phyloP scores from a whole-genome alignment of 495 filamentous ascomycete species.

The Xylaria sp. region DNA sequence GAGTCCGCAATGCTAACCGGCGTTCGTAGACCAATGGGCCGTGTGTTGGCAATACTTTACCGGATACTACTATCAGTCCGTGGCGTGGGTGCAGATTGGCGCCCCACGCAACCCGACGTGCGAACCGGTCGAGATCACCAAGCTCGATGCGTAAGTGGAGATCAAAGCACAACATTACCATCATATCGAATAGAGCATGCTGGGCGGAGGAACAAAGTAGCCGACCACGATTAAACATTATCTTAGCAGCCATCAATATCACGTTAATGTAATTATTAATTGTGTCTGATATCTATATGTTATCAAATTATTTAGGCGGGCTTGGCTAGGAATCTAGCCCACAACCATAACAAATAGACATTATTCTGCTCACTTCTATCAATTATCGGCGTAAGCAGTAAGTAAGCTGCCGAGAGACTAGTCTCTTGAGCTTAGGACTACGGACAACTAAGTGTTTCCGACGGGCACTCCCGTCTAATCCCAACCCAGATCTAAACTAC shows the following conservation, averaged over 20 bases:
- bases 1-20: slow-evolving; percentile 14
- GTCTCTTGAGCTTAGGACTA: neutral
- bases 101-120: slow-evolving; percentile 65
- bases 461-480: neutral
- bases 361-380: neutral
- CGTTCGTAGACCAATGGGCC: slow-evolving; percentile 53
- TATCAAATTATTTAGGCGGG: neutral
- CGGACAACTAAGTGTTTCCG: neutral
- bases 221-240: neutral
- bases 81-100: slow-evolving; percentile 56
- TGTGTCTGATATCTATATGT: neutral
- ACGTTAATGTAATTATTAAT: slow-evolving; percentile 16
- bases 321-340: neutral
- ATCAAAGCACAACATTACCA: neutral
- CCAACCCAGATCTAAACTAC: neutral
- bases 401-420: neutral
- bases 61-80: slow-evolving; percentile 58
- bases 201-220: neutral
- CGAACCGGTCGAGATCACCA: slow-evolving; percentile 52
- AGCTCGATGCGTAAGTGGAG: slow-evolving; percentile 16
- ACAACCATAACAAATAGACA: neutral
- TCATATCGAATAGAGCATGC: neutral
- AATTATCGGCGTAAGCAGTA: neutral
- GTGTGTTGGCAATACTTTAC: slow-evolving; percentile 58
- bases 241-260: neutral